Conservation (phyloP, 208 protist species). For the Leishmania martiniquensis region DNA sequence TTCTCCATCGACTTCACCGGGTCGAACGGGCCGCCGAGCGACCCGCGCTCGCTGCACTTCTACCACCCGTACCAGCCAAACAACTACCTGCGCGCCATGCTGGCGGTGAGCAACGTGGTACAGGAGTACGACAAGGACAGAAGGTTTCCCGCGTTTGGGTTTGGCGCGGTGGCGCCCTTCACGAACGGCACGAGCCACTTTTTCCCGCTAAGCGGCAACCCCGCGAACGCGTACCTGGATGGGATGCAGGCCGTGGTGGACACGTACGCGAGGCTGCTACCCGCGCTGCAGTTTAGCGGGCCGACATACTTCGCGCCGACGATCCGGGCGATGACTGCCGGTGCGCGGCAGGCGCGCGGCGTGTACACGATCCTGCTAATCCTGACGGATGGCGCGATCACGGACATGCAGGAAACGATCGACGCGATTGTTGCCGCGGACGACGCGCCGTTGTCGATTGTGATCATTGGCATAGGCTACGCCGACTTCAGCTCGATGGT, state of each 20-base stretch:
- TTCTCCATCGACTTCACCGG: constrained; percentile 83
- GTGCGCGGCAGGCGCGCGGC: constrained; percentile 27
- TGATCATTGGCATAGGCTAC: constrained; percentile 93
- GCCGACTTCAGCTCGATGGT: constrained; percentile 93
- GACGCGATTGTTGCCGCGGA: constrained; percentile 78
- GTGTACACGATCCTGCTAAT: constrained; percentile 91
- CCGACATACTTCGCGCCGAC: constrained; percentile 75
- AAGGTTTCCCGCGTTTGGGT: constrained; percentile 49
- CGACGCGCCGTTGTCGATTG: constrained; percentile 80
- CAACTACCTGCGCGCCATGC: constrained; percentile 50
- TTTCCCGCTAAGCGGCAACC: constrained; percentile 52
- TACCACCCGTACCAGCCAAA: constrained; percentile 32
- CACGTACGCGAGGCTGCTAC: constrained; percentile 45
- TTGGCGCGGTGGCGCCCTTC: constrained; percentile 44
- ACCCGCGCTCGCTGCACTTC: constrained; percentile 69
- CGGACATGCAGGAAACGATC: constrained; percentile 79
- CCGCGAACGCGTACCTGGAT: constrained; percentile 40
- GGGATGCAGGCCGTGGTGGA: constrained; percentile 64
- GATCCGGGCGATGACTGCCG: constrained; percentile 28
- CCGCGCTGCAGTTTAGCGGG: constrained; percentile 42
- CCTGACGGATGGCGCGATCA: constrained; percentile 77
- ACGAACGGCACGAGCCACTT: constrained; percentile 50
- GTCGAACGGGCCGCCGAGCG: constrained; percentile 53
- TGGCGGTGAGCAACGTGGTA: constrained; percentile 45
- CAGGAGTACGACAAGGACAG: constrained; percentile 62